Evolutionary conservation across 1,284 basidiomycete genomes (phyloP).

Genomic region (Rhodotorula sp.): DNA sequence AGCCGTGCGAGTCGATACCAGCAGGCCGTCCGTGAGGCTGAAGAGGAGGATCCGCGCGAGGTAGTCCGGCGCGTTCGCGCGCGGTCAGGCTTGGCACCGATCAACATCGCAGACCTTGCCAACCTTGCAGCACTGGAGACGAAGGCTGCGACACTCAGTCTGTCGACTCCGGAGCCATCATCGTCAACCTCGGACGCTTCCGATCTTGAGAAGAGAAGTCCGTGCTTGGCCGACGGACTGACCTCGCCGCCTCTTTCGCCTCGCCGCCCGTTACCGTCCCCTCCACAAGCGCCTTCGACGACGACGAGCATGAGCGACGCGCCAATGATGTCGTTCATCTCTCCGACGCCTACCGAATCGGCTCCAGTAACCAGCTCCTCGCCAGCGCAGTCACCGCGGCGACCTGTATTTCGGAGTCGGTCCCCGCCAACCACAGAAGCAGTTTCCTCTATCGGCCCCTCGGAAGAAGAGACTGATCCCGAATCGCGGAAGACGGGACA

Average conservation of each 20-base stretch:
- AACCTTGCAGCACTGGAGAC: neutral
- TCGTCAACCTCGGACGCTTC: too few relatives aligned
- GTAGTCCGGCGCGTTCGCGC: slow-evolving; percentile 7
- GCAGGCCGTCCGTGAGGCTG: neutral
- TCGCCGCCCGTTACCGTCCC: neutral
- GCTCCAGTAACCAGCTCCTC: neutral
- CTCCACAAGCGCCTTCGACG: neutral
- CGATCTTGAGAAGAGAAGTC: too few relatives aligned
- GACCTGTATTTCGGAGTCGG: neutral
- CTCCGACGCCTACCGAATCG: neutral
- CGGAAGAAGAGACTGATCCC: too few relatives aligned
- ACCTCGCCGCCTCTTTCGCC: neutral
- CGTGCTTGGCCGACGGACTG: too few relatives aligned
- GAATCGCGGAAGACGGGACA: neutral
- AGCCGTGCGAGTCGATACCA: slow-evolving; percentile 10
- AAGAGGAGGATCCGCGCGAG: slow-evolving; percentile 2
- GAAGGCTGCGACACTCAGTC: too few relatives aligned
- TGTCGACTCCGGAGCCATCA: too few relatives aligned
- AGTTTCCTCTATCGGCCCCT: too few relatives aligned
- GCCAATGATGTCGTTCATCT: neutral
- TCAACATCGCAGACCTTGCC: neutral
- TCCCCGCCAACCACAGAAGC: too few relatives aligned
- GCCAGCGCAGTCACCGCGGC: neutral
- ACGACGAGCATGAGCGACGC: neutral
- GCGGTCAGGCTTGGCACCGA: neutral